Percentiles rank a stretch among this genome's conserved stretches.
Evolutionary conservation across 2,329 filamentous ascomycete species (phyloP).

Genomic region (Hypomyces rosellus): DNA sequence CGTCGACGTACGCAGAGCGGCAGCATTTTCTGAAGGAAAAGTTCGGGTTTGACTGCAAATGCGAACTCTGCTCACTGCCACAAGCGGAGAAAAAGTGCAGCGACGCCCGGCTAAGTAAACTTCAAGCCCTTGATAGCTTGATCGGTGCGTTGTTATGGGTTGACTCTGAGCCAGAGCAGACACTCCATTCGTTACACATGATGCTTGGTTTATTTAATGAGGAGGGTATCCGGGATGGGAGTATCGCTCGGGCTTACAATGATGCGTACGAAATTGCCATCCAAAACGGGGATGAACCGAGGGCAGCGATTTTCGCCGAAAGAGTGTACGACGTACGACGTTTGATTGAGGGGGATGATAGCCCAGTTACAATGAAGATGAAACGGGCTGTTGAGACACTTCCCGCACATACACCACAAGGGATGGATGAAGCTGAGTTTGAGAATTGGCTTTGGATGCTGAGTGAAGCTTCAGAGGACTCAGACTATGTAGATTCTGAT

Average conservation of each 20-base stretch:
- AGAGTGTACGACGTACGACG: neutral
- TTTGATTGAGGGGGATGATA: neutral
- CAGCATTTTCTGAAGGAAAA: neutral
- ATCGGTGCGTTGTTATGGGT: neutral
- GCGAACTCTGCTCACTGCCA: constrained; percentile 11
- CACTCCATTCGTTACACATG: neutral
- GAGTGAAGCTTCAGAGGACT: too few relatives aligned
- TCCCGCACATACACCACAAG: too few relatives aligned
- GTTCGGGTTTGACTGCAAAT: constrained; percentile 9
- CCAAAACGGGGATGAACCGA: constrained; percentile 3
- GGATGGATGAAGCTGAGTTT: too few relatives aligned
- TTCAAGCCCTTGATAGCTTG: neutral
- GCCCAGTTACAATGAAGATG: neutral
- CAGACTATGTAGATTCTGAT: too few relatives aligned
- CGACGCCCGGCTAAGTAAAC: constrained; percentile 4
- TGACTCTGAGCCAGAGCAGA: neutral
- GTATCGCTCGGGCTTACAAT: neutral
- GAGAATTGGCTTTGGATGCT: too few relatives aligned
- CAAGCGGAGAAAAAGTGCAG: neutral
- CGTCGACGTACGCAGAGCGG: neutral
- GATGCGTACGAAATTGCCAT: neutral
- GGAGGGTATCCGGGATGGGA: neutral
- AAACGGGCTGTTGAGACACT: too few relatives aligned
- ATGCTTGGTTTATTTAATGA: neutral
- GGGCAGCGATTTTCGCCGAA: constrained; percentile 9